These are phyloP conservation scores for Kwoniella botswanensis DNA, from an alignment of 768 basidiomycete species.

Conservation along the genomic window DNA sequence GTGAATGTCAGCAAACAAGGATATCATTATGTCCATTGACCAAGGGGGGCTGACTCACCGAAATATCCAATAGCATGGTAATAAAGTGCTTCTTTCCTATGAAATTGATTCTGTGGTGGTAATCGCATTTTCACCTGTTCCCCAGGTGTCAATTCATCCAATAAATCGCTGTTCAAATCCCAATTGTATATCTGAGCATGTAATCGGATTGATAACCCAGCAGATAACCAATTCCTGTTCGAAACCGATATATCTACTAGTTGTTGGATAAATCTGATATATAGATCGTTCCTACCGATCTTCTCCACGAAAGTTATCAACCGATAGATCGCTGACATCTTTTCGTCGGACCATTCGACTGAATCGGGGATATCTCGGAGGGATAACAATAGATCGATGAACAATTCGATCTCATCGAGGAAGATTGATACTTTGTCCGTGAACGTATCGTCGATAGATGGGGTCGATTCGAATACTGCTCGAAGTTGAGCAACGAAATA, in stretches of 20 bases:
- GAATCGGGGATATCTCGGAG: slow-evolving; percentile 88
- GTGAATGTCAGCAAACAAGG: slow-evolving; percentile 2
- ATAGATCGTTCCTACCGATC: slow-evolving; percentile 90
- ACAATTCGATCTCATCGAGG: slow-evolving; percentile 86
- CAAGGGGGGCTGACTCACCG: slow-evolving; percentile 62
- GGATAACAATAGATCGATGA: slow-evolving; percentile 86
- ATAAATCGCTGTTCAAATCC: slow-evolving; percentile 61
- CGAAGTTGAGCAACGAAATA: slow-evolving; percentile 92
- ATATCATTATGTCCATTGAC: not conserved
- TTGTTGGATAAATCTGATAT: slow-evolving; percentile 94
- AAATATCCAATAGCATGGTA: slow-evolving; percentile 92
- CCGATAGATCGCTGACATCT: slow-evolving; percentile 86
- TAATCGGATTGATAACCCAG: slow-evolving; percentile 87
- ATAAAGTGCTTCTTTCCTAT: slow-evolving; percentile 89
- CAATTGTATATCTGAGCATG: slow-evolving; percentile 93
- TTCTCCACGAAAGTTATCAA: slow-evolving; percentile 92
- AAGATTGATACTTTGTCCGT: slow-evolving; percentile 78
- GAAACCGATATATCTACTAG: slow-evolving; percentile 66
- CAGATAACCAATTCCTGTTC: slow-evolving; percentile 58
- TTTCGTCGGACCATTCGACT: slow-evolving; percentile 91
- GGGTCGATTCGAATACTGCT: slow-evolving; percentile 77
- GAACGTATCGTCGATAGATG: slow-evolving; percentile 77
- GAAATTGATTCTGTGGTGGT: slow-evolving; percentile 91
- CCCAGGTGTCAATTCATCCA: slow-evolving; percentile 30
- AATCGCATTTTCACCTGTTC: slow-evolving; percentile 66